phyloP scores from a whole-genome alignment of 768 basidiomycete species.

The Boletus sp. region DNA sequence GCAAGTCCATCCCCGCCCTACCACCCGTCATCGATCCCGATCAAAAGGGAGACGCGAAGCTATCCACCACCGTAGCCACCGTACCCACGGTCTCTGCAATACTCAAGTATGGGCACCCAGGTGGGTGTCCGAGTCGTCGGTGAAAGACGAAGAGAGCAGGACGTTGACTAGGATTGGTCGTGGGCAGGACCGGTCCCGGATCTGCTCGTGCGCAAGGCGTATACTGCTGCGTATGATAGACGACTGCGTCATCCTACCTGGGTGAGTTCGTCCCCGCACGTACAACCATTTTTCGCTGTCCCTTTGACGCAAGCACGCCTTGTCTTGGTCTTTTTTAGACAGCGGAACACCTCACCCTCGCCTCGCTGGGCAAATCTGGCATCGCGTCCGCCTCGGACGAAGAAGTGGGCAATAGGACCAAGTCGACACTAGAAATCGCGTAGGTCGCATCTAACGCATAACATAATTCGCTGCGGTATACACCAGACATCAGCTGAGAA shows the following conservation, averaged over 20 bases:
- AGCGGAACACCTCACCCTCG: conserved; percentile 88
- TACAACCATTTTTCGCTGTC: fast-evolving
- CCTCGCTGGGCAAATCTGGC: conserved; percentile 59
- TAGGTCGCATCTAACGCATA: too few relatives aligned
- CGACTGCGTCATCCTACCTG: conserved; percentile 89
- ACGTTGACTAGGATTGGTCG: conserved; percentile 2
- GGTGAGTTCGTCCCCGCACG: conserved; percentile 55
- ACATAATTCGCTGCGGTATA: too few relatives aligned
- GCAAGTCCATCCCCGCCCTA: conserved; percentile 17
- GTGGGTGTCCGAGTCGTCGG: conserved; percentile 8
- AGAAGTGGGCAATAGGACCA: conserved; percentile 66
- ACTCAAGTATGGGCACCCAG: conserved; percentile 44
- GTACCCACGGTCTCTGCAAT: conserved; percentile 35
- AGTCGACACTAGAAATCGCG: too few relatives aligned
- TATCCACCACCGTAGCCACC: conserved; percentile 36
- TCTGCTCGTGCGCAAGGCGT: conserved; percentile 74
- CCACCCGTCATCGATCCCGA: conserved; percentile 46
- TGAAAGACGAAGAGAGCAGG: neutral
- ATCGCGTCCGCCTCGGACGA: conserved; percentile 34
- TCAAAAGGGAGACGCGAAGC: conserved; percentile 40
- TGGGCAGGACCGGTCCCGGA: conserved; percentile 78
- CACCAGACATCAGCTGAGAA: too few relatives aligned
- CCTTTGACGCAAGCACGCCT: neutral
- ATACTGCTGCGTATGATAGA: conserved; percentile 89
- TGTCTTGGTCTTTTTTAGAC: conserved; percentile 50